Conservation (phyloP, 768 basidiomycete species). For the Suillus variegatus region DNA sequence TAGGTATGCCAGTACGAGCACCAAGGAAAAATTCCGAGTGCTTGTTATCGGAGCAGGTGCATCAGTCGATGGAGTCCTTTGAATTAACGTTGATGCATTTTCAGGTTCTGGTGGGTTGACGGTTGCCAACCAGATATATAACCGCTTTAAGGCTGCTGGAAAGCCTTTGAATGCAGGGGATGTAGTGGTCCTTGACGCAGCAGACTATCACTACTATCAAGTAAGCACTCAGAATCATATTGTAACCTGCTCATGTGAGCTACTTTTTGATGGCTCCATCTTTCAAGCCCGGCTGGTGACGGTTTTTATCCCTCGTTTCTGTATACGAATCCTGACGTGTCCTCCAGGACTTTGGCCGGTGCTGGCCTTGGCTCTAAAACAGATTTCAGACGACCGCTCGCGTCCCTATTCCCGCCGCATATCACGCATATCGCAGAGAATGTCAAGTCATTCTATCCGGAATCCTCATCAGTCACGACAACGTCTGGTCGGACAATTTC, state of each 20-base stretch:
- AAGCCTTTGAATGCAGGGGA: conserved; percentile 71
- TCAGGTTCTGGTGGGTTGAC: conserved; percentile 80
- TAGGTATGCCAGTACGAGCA: conserved; percentile 26
- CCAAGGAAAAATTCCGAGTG: conserved; percentile 70
- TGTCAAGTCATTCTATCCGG: conserved; percentile 75
- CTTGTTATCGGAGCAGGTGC: conserved; percentile 86
- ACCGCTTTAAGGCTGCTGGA: conserved; percentile 72
- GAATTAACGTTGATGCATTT: conserved; percentile 9
- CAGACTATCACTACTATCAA: conserved; percentile 85
- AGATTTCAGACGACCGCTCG: conserved; percentile 64
- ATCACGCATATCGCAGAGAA: conserved; percentile 72
- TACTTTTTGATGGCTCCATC: background rate
- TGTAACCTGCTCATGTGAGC: background rate
- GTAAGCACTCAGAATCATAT: conserved; percentile 36
- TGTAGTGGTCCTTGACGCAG: conserved; percentile 82
- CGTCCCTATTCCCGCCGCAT: conserved; percentile 71
- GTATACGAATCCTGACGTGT: background rate
- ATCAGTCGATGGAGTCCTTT: conserved; percentile 16
- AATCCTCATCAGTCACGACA: conserved; percentile 72
- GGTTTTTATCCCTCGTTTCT: conserved; percentile 1
- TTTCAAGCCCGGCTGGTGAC: conserved; percentile 84
- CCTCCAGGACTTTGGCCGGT: conserved; percentile 83
- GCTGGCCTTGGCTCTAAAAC: conserved; percentile 78
- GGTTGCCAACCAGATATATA: conserved; percentile 85
- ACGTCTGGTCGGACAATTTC: conserved; percentile 64